Percentiles rank a stretch among this genome's conserved stretches.
These are phyloP conservation scores for Candida dajiaensis DNA, from an alignment of 805 yeast species.

Conservation along the genomic window DNA sequence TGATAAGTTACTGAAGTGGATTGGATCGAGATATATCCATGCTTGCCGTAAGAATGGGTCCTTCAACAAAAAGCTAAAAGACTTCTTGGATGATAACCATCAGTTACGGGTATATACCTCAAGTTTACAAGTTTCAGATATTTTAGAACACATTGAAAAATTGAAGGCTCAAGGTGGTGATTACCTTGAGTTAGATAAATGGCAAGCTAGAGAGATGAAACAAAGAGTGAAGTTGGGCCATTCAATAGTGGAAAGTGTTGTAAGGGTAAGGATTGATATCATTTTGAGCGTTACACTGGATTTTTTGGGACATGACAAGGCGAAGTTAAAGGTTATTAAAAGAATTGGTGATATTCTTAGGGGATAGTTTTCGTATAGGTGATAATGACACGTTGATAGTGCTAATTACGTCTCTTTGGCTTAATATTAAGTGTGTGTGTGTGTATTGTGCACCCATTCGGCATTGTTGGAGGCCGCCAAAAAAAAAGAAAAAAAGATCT, in stretches of 20 bases:
- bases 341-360: background rate
- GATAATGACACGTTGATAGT: too few species aligned
- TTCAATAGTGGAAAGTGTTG: background rate
- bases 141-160: too few species aligned
- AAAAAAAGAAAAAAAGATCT: too few species aligned
- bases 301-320: background rate
- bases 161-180: background rate
- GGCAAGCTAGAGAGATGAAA: background rate
- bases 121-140: background rate
- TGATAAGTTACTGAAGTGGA: background rate
- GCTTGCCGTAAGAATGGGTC: background rate
- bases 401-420: too few species aligned
- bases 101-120: background rate
- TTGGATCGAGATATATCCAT: background rate
- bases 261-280: background rate
- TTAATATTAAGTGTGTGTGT: too few species aligned
- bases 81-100: background rate
- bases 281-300: background rate
- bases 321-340: background rate
- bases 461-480: too few species aligned
- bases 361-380: too few species aligned
- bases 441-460: too few species aligned
- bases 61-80: background rate
- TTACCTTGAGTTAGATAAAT: background rate
- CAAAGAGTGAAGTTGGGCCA: background rate